Evolutionary conservation across 2,329 filamentous ascomycete species (phyloP).

Genomic region (Penicillium olsonii): DNA sequence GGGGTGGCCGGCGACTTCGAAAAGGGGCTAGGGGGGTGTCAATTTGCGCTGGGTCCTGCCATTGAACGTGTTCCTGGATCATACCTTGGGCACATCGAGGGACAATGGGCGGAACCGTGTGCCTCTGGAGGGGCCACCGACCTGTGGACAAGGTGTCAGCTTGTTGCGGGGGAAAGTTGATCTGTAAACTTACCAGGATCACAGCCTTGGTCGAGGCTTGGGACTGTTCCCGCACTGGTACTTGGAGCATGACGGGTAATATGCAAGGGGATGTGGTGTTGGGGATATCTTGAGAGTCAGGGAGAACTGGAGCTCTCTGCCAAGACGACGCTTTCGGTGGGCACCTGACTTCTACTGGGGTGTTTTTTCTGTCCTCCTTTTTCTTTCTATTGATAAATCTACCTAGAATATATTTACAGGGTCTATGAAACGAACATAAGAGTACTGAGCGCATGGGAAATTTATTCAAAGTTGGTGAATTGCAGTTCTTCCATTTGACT

Average conservation of each 20-base stretch:
- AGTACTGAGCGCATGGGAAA: no score
- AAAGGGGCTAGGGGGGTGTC: slow-evolving; percentile 69
- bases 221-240: slow-evolving; percentile 46
- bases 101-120: slow-evolving; percentile 94
- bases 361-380: not conserved
- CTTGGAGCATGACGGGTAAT: slow-evolving; percentile 44
- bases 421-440: no score
- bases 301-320: slow-evolving; percentile 18
- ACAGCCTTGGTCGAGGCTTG: slow-evolving; percentile 81
- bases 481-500: no score
- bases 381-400: not conserved
- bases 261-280: slow-evolving; percentile 4
- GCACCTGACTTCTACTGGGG: slow-evolving; percentile 22
- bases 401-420: not conserved
- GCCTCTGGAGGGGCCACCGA: slow-evolving; percentile 91
- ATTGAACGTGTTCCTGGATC: slow-evolving; percentile 9
- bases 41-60: not conserved
- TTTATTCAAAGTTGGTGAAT: no score
- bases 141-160: slow-evolving; percentile 57
- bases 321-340: slow-evolving; percentile 27
- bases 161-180: slow-evolving; percentile 6
- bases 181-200: slow-evolving; percentile 70
- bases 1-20: slow-evolving; percentile 96
- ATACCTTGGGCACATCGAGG: slow-evolving; percentile 91
- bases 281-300: slow-evolving; percentile 3